Conservation (phyloP, 2,329 filamentous ascomycete species). For the Didymella keratinophila region DNA sequence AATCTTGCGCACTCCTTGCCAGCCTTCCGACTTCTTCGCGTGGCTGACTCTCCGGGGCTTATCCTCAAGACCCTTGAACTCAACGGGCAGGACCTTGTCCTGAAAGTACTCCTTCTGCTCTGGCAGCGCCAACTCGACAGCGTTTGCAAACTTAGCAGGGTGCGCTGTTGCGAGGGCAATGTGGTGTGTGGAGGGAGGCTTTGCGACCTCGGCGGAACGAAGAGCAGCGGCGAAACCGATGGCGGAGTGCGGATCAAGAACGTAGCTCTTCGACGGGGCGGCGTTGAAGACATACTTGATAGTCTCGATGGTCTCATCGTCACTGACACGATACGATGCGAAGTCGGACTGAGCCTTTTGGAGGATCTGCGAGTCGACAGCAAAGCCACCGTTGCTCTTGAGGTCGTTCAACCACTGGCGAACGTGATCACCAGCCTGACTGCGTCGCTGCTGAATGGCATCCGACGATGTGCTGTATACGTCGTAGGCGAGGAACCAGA, state of each 20-base stretch:
- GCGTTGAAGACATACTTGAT: conserved; percentile 59
- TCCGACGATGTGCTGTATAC: conserved; percentile 51
- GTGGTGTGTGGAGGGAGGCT: conserved; percentile 64
- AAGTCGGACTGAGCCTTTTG: conserved; percentile 76
- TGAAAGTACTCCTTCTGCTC: conserved; percentile 78
- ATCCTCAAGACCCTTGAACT: conserved; percentile 81
- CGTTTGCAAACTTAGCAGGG: conserved; percentile 90
- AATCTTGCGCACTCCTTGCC: conserved; percentile 77
- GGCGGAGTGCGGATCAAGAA: conserved; percentile 92
- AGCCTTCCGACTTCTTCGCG: conserved; percentile 70
- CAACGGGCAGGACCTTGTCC: conserved; percentile 76
- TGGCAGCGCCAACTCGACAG: conserved; percentile 80
- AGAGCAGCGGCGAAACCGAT: conserved; percentile 82
- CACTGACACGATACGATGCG: conserved; percentile 75
- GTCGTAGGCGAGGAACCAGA: conserved; percentile 87
- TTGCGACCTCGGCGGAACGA: conserved; percentile 68
- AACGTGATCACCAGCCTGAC: conserved; percentile 74
- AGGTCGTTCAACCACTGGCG: conserved; percentile 79
- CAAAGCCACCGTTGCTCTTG: conserved; percentile 83
- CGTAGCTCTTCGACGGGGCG: conserved; percentile 65
- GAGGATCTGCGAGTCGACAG: conserved; percentile 77
- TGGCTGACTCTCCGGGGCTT: conserved; percentile 76
- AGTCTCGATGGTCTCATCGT: conserved; percentile 59
- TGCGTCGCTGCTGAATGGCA: conserved; percentile 54
- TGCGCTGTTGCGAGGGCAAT: conserved; percentile 93